Evolutionary conservation across 257 asterid genomes (phyloP), one percentile per base, ranked within the genome.

Genomic region (Vinca minor): DNA sequence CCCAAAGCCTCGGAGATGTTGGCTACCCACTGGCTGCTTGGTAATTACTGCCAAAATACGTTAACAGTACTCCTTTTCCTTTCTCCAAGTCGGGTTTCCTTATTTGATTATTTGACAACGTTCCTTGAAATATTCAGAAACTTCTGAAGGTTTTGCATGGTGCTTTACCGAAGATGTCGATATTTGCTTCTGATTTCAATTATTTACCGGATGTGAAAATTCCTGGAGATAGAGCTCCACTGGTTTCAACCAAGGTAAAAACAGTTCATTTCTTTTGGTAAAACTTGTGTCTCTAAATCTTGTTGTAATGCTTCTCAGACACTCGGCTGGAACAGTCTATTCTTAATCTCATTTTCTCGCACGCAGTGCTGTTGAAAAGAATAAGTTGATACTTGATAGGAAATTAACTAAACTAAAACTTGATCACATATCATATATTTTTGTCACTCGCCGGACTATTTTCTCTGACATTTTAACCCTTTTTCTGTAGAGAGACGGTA

Each of bases 21-120:
- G 98, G 98, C 84, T 93, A 65, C 98, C 98, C 28, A 93, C 96
- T 56, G 92, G 98, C 68, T 93, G 95, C 77, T 75, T 89, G 82
- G 98, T 93, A 83, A 32, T 52, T 13, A 32, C 41, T 59, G 34
- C 63, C 25, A 49, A 15, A 17, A n/a, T 34, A 39, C 23, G 45
- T 62, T 20, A 42, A 54, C 53, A 36, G n/a, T 15, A 9, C 36
- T 57, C 29, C 12, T 44, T 28, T 21, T 8, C 20, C 20, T 20
- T 28, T 11, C 59, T 34, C 34, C 28, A 8, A 29, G 9, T 57
- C 28, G 39, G 38, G 36, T 55, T 31, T 31, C 36, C 14, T 10
- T 35, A 61, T 66, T 63, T 71, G 63, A 72, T 59, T 25, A 64
- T 69, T 64, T 55, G 7, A 60, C 72, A 67, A 26, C 62, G 8